Conservation (phyloP, 2,329 filamentous ascomycete genomes). For the Apiospora aurea region DNA sequence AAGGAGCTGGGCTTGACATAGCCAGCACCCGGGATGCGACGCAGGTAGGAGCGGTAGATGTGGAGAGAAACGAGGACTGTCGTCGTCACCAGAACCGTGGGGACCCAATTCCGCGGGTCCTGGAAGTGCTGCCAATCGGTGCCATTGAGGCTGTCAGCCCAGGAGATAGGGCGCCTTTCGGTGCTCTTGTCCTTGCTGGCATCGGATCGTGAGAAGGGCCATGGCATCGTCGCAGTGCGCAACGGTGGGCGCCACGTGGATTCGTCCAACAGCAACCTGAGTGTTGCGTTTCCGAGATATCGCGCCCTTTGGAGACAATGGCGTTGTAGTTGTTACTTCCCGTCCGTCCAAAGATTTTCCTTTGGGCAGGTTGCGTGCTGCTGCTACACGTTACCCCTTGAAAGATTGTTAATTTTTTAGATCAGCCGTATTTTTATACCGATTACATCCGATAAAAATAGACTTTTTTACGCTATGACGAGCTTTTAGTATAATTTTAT, state of each 20-base stretch:
- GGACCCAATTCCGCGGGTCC: conserved; percentile 61
- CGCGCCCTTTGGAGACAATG: background rate
- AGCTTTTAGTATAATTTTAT: no score
- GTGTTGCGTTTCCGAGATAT: conserved; percentile 2
- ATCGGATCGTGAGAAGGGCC: conserved; percentile 37
- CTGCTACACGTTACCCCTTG: no score
- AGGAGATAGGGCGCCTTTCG: conserved; percentile 45
- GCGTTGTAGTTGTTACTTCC: background rate
- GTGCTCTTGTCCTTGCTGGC: conserved; percentile 36
- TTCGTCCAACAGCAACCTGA: conserved; percentile 5
- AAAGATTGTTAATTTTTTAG: no score
- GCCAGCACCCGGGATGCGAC: conserved; percentile 80
- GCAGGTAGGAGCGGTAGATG: conserved; percentile 78
- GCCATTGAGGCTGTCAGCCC: conserved; percentile 52
- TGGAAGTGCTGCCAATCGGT: conserved; percentile 62
- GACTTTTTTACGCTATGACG: no score
- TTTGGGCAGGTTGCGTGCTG: background rate
- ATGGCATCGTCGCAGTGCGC: conserved; percentile 37
- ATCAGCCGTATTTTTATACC: no score
- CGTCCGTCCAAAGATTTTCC: background rate
- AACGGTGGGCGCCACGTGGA: background rate
- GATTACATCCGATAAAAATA: no score
- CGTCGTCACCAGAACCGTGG: conserved; percentile 61
- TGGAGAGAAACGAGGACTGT: conserved; percentile 61
- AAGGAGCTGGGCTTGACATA: conserved; percentile 80